phyloP scores from a whole-genome alignment of 331 rosid species.

The Malus hybrid region DNA sequence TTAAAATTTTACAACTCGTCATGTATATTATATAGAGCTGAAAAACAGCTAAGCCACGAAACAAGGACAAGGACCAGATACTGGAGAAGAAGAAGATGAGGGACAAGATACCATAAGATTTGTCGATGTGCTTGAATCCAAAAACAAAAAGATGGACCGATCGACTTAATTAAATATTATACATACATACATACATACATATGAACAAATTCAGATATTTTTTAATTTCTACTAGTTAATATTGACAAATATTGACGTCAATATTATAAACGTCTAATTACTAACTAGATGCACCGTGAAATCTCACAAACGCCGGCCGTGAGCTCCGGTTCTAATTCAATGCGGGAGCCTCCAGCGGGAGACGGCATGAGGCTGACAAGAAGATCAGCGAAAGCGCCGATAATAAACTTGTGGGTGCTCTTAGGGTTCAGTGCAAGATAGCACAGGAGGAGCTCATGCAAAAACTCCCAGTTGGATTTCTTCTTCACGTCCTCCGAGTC shows the following conservation, averaged over 20 bases:
- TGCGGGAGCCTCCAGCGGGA: background rate
- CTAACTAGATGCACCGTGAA: slow-evolving; percentile 1
- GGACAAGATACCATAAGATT: background rate
- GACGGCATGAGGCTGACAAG: slow-evolving; percentile 42
- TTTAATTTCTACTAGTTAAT: background rate
- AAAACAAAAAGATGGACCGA: background rate
- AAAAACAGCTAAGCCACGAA: background rate
- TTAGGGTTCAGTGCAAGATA: slow-evolving; percentile 80
- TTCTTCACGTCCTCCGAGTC: slow-evolving; percentile 9
- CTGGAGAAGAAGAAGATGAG: background rate
- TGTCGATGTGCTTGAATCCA: background rate
- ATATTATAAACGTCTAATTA: background rate
- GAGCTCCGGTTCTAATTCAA: slow-evolving; percentile 1
- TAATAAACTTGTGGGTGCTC: slow-evolving; percentile 69
- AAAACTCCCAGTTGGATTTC: slow-evolving; percentile 58
- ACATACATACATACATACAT: background rate
- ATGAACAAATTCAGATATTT: background rate
- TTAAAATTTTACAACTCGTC: background rate
- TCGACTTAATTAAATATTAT: background rate
- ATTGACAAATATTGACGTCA: background rate
- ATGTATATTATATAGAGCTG: background rate
- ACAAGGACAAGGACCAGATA: background rate
- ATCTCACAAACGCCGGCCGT: slow-evolving; percentile 5
- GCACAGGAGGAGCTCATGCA: slow-evolving; percentile 81
- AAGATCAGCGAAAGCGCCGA: slow-evolving; percentile 77